Conservation (phyloP, 2,329 filamentous ascomycete genomes). For the Xylariaceae sp. region DNA sequence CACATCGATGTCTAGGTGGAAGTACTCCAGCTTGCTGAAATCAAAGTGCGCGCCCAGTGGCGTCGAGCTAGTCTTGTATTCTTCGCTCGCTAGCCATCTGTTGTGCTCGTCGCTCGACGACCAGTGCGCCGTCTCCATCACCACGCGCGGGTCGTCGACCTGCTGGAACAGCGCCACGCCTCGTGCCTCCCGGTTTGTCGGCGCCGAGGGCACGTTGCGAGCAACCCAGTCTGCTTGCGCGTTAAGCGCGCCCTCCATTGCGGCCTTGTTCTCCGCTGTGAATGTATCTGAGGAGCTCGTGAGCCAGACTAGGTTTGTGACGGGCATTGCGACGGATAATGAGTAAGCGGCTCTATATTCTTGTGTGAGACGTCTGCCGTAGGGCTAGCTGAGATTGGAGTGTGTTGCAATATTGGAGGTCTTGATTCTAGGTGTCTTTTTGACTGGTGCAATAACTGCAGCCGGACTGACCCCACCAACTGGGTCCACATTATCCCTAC, state of each 20-base stretch:
- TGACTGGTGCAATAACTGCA: too few species aligned
- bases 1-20: conserved; percentile 49
- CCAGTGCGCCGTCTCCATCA: conserved; percentile 56
- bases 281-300: conserved; percentile 39
- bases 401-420: too few species aligned
- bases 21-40: conserved; percentile 46
- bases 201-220: conserved; percentile 43
- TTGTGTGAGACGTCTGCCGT: too few species aligned
- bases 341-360: background rate
- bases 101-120: conserved; percentile 49
- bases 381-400: too few species aligned
- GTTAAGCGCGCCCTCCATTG: conserved; percentile 49
- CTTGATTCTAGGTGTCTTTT: too few species aligned
- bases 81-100: conserved; percentile 52
- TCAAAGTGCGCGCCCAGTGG: conserved; percentile 45
- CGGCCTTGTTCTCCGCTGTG: conserved; percentile 46
- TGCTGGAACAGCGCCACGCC: conserved; percentile 45
- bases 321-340: conserved; percentile 27
- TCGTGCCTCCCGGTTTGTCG: conserved; percentile 46
- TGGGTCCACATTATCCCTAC: too few species aligned
- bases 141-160: conserved; percentile 44
- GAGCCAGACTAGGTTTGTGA: conserved; percentile 41
- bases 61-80: conserved; percentile 48
- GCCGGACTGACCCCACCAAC: too few species aligned
- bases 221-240: conserved; percentile 52